Conservation (phyloP, 495 filamentous ascomycete genomes). For the Venustampulla echinocandica region DNA sequence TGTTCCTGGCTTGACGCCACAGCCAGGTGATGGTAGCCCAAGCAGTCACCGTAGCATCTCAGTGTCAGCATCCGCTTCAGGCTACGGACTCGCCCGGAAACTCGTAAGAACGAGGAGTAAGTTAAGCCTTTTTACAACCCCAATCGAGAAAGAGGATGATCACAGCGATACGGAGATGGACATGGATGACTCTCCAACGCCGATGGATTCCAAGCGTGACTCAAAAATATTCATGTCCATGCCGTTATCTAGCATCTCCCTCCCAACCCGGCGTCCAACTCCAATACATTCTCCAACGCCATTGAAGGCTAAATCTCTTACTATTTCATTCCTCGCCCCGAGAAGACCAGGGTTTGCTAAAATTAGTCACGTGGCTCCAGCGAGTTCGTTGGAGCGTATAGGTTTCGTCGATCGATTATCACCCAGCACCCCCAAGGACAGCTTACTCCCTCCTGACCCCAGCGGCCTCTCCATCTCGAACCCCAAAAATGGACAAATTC, state of each 20-base stretch:
- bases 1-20: background rate
- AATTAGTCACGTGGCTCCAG: conserved; percentile 34
- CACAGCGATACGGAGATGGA: conserved; percentile 24
- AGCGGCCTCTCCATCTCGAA: conserved; percentile 63
- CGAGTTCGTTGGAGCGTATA: conserved; percentile 40
- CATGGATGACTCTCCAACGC: conserved; percentile 21
- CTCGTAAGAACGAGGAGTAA: conserved; percentile 33
- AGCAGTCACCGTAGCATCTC: conserved; percentile 17
- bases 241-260: conserved; percentile 33
- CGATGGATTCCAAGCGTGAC: conserved; percentile 15
- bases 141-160: conserved; percentile 10
- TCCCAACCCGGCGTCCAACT: conserved; percentile 24
- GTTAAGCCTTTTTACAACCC: conserved; percentile 26
- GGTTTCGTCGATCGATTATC: conserved; percentile 45
- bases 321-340: conserved; percentile 23
- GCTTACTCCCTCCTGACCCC: conserved; percentile 67
- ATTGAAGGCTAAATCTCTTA: conserved; percentile 26
- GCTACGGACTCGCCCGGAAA: conserved; percentile 14
- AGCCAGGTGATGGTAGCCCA: conserved; percentile 17
- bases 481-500: conserved; percentile 33
- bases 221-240: conserved; percentile 12
- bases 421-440: conserved; percentile 73
- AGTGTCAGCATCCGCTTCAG: conserved; percentile 14
- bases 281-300: conserved; percentile 26
- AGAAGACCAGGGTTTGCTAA: conserved; percentile 35